Base-by-base conservation (phyloP, 2,329 filamentous ascomycete species). In the Sporothrix curviconia region DNA sequence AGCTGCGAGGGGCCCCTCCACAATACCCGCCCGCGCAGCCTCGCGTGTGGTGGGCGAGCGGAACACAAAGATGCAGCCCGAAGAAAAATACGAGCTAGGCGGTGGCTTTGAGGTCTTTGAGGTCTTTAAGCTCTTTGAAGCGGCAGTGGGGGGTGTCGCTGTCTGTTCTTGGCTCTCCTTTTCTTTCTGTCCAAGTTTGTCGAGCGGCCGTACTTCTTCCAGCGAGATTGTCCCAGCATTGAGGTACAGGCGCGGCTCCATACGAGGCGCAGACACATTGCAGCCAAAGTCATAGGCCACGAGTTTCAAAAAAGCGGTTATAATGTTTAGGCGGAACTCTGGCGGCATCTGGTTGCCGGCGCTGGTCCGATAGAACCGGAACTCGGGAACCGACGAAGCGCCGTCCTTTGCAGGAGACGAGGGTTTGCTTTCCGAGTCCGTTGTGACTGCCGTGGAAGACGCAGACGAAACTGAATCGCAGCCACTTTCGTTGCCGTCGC, bases 201-300 rank as follows among this genome's bases (percentile, higher is more conserved):
- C 46, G 17, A 24, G 47, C 14, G n/a, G 44, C 24, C 50, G 42
- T 11, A 39, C 50, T 19, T 43, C 56, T 17, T 32, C 37, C 3
- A 44, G n/a, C 3, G 58, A 34, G 8, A 60, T 9, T 1, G 57
- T 56, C 15, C 44, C 49, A 0, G 59, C 47, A 50, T 71, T 72
- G 53, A 86, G 68, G 46, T 84, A 77, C 19, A 86, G 71, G 3
- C 83, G 76, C 9, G 83, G 83, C 63, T 86, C 83, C 24, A 75
- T 72, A 40, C 82, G 77, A 15, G 83, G 72, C 25, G 78, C 73
- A 2, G 75, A 73, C 50, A 84, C 78, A 62, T 79, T 85, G 68
- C 83, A 86, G 52, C 82, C 80, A 67, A 85, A 86, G 61, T 86
- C 82, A 64, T 86, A 86, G 17, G 82, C 77, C 15, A 86, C 77